Evolutionary conservation across 2,329 filamentous ascomycete genomes (phyloP).

Genomic region (Lecanicillium sp.): DNA sequence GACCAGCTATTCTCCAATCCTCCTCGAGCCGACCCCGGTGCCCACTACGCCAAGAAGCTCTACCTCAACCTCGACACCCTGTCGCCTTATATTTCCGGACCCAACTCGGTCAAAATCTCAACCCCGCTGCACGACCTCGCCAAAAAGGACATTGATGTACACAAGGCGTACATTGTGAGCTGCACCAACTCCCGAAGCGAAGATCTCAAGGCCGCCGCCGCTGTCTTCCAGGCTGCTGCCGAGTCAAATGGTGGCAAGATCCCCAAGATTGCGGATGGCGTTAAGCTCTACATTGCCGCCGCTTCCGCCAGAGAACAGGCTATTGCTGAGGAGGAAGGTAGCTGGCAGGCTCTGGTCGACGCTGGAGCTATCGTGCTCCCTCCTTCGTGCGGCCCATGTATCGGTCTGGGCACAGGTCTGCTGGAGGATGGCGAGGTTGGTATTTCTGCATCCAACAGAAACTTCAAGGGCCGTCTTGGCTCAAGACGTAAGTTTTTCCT

Average conservation of each 20-base stretch:
- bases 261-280: conserved; percentile 65
- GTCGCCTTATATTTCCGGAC: conserved; percentile 74
- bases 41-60: conserved; percentile 70
- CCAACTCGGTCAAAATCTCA: conserved; percentile 82
- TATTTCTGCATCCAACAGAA: conserved; percentile 76
- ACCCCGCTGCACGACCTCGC: conserved; percentile 69
- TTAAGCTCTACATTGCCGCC: conserved; percentile 84
- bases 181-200: conserved; percentile 83
- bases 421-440: conserved; percentile 81
- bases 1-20: conserved; percentile 62
- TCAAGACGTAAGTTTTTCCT: conserved; percentile 2
- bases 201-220: conserved; percentile 74
- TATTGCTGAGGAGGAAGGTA: conserved; percentile 68
- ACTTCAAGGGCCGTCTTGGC: conserved; percentile 90
- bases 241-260: conserved; percentile 51
- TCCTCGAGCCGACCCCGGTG: conserved; percentile 62
- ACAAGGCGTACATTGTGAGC: conserved; percentile 82
- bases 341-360: conserved; percentile 76
- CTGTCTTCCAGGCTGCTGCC: conserved; percentile 75
- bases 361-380: conserved; percentile 69
- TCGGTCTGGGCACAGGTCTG: conserved; percentile 63
- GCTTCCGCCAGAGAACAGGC: conserved; percentile 73
- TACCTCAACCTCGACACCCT: conserved; percentile 74
- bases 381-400: conserved; percentile 75
- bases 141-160: conserved; percentile 62